Evolutionary conservation across 495 filamentous ascomycete species (phyloP).

Genomic region (Immersiella caudata): DNA sequence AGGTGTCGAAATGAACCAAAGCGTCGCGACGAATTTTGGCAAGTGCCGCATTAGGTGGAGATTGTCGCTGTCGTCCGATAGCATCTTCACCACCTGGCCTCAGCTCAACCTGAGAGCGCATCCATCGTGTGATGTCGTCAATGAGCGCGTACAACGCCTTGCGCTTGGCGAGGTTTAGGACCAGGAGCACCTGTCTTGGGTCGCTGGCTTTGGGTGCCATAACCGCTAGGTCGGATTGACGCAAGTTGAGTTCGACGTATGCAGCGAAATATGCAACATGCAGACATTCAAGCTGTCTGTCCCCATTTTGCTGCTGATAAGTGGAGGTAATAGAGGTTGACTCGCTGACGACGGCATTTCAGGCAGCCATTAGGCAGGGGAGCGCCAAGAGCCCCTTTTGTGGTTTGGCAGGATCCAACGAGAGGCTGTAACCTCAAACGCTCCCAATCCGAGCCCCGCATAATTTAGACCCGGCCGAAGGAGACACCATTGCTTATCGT

Average conservation of each 20-base stretch:
- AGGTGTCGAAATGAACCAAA: slow-evolving; percentile 45
- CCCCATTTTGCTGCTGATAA: background rate
- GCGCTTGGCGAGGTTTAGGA: slow-evolving; percentile 47
- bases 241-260: background rate
- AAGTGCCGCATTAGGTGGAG: slow-evolving; percentile 34
- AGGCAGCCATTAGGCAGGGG: background rate
- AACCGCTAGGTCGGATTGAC: background rate
- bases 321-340: background rate
- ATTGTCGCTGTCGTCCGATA: background rate
- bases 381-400: background rate
- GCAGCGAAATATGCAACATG: too few relatives aligned
- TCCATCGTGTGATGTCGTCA: slow-evolving; percentile 41
- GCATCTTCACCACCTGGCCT: slow-evolving; percentile 10
- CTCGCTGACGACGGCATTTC: background rate
- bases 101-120: slow-evolving; percentile 47
- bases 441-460: background rate
- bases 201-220: slow-evolving; percentile 52
- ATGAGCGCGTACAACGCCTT: slow-evolving; percentile 46
- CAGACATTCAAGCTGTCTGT: background rate
- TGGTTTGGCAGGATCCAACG: background rate
- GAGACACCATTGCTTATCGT: background rate
- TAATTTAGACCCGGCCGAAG: background rate
- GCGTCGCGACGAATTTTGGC: slow-evolving; percentile 39
- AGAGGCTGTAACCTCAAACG: background rate
- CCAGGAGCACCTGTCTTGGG: slow-evolving; percentile 48